Base-by-base conservation (phyloP, 441 rosid species). In the Syzygium syzygioides region DNA sequence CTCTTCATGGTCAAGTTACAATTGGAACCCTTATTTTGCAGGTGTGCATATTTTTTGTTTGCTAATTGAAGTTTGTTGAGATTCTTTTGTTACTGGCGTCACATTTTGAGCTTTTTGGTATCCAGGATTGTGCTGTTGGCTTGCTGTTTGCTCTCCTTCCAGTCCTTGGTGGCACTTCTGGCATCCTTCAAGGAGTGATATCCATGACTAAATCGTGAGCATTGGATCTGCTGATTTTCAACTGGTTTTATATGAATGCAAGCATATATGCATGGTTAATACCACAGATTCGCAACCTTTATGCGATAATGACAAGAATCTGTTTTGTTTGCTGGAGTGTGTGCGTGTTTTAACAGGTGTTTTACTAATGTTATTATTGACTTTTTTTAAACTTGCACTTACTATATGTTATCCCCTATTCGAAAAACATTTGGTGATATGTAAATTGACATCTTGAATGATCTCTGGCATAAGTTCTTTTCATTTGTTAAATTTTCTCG, bases 141-240 rank as follows among this genome's bases (percentile, higher is more conserved):
- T 93, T 97, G 95, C 94, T 97, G 87, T 97, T 96, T 94, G 99
- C 99, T 93, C 94, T 97, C 92, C 99, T 97, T 88, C 99, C 98
- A 54, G 95, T 97, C 91, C 98, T 97, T 89, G 98, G 99, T 89
- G 99, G 99, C 84, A 94, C 95, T 88, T 96, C 97, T 90, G 99
- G 99, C 87, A 90, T 97, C 90, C 98, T 96, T 92, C 98, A 97
- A 92, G 99, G 99, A 94, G 92, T 96, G 90, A 91, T 97, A 86
- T 96, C 99, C 89, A 94, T 97, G 97, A 94, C 95, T 87, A 97
- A 97, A 94, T 96, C 95, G 99, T 97, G 93, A 92, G 96, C 88
- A 48, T 85, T 62, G 71, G 85, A 88, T 90, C 87, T 91, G 53
- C 87, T 76, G 90, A 59, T 86, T 71, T 20, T 71, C 83, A 37